Percentiles rank a stretch among this genome's conserved stretches.
These are phyloP conservation scores for Pseudogymnoascus sp. DNA, from an alignment of 2,329 filamentous ascomycete species.

Conservation along the genomic window DNA sequence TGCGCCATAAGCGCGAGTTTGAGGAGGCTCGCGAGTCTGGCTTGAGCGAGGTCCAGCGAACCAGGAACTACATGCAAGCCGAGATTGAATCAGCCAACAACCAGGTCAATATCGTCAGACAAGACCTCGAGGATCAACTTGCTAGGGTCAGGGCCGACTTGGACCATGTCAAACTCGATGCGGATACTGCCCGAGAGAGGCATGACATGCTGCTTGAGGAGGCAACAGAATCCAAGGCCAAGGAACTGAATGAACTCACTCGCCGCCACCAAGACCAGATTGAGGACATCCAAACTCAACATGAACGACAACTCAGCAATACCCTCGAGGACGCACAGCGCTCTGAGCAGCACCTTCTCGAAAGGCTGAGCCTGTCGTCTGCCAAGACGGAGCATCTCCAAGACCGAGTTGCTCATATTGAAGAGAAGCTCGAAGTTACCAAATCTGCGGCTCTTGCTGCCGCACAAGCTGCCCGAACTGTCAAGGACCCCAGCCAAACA, in stretches of 20 bases:
- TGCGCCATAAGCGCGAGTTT: conserved; percentile 47
- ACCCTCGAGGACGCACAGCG: conserved; percentile 74
- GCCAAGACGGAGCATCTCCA: conserved; percentile 80
- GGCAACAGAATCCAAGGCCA: conserved; percentile 59
- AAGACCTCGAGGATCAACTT: conserved; percentile 75
- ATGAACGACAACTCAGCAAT: conserved; percentile 66
- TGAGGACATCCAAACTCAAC: conserved; percentile 67
- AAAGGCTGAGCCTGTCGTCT: conserved; percentile 72
- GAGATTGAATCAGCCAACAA: conserved; percentile 79
- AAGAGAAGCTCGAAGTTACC: conserved; percentile 85
- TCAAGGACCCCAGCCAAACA: conserved; percentile 23
- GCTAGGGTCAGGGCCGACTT: conserved; percentile 64
- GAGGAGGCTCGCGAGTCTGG: conserved; percentile 75
- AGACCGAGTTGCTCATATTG: conserved; percentile 74
- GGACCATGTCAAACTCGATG: conserved; percentile 69
- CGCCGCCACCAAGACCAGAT: conserved; percentile 60
- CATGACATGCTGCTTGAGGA: conserved; percentile 82
- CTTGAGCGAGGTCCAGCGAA: conserved; percentile 72
- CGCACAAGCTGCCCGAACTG: conserved; percentile 59
- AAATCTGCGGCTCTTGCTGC: conserved; percentile 81
- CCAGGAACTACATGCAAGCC: conserved; percentile 67
- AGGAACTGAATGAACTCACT: conserved; percentile 41
- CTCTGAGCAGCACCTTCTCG: conserved; percentile 68
- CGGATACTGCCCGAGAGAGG: conserved; percentile 71
- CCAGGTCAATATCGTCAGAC: conserved; percentile 74